These are phyloP conservation scores for Sporothrix inflata DNA, from an alignment of 2,329 filamentous ascomycete genomes.

Conservation along the genomic window DNA sequence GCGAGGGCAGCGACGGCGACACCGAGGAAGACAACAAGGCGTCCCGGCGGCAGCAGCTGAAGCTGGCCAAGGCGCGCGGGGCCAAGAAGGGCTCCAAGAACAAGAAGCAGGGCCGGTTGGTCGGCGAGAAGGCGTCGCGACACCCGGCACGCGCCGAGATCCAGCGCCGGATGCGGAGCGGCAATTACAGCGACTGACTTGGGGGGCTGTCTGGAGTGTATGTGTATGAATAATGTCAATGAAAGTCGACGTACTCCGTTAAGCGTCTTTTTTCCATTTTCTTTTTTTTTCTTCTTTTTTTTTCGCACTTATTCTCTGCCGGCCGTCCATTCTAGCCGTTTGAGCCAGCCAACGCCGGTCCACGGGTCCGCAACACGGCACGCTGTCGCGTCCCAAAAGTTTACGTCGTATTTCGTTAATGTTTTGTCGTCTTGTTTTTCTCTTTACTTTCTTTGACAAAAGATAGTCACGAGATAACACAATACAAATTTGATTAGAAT, in stretches of 20 bases:
- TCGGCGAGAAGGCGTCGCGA: slow-evolving; percentile 2
- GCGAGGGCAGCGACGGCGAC: not conserved
- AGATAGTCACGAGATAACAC: not conserved
- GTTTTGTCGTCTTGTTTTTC: not conserved
- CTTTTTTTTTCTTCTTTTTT: not conserved
- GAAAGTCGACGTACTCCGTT: not conserved
- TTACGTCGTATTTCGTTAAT: not conserved
- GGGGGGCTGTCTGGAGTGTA: not conserved
- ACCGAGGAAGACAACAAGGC: not conserved
- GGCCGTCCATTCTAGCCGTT: not conserved
- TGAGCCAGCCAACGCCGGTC: slow-evolving; percentile 5
- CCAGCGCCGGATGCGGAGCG: slow-evolving; percentile 1
- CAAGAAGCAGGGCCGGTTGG: not conserved
- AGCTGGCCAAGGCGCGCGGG: not conserved
- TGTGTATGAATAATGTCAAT: slow-evolving; percentile 3
- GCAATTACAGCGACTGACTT: not conserved
- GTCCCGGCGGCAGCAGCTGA: not conserved
- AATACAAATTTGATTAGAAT: no score
- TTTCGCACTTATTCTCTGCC: not conserved
- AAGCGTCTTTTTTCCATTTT: not conserved
- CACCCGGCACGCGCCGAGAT: slow-evolving; percentile 8
- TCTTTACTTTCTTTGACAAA: not conserved
- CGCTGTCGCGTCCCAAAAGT: not conserved
- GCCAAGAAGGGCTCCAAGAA: slow-evolving; percentile 7
- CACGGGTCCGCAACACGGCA: slow-evolving; percentile 8